Percentiles rank a stretch among this genome's conserved stretches.
Conservation (phyloP, 2,329 filamentous ascomycete genomes). For the Akanthomyces lecanii region DNA sequence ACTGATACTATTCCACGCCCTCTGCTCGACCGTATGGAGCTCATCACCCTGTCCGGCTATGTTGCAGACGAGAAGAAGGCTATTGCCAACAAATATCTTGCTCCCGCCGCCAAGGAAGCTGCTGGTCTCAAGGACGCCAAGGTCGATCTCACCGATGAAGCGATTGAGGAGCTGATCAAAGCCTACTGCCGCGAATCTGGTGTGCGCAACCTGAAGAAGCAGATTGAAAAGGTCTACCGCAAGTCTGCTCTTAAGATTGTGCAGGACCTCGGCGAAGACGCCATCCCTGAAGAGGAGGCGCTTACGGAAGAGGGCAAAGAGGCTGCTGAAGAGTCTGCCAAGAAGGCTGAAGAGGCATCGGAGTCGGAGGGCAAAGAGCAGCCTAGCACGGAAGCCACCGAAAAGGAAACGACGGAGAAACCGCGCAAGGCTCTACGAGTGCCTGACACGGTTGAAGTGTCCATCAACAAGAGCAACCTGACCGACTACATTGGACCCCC, state of each 20-base stretch:
- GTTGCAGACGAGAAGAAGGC: slow-evolving; percentile 99
- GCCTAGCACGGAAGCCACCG: slow-evolving; percentile 30
- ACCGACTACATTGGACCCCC: slow-evolving; percentile 97
- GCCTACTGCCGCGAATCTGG: slow-evolving; percentile 97
- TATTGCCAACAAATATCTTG: slow-evolving; percentile 89
- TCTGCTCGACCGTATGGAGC: slow-evolving; percentile 92
- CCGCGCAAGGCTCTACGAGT: slow-evolving; percentile 77
- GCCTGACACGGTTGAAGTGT: slow-evolving; percentile 80
- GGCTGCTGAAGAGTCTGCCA: slow-evolving; percentile 65
- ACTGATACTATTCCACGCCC: slow-evolving; percentile 95
- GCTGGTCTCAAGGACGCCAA: slow-evolving; percentile 87
- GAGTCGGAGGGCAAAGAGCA: slow-evolving; percentile 29
- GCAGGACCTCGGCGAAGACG: slow-evolving; percentile 84
- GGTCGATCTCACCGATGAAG: slow-evolving; percentile 79
- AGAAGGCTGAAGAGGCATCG: slow-evolving; percentile 61
- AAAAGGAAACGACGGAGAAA: slow-evolving; percentile 50
- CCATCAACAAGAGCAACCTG: slow-evolving; percentile 82
- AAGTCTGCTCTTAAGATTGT: slow-evolving; percentile 98
- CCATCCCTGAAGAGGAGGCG: slow-evolving; percentile 72
- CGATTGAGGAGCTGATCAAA: slow-evolving; percentile 95
- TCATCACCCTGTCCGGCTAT: slow-evolving; percentile 93
- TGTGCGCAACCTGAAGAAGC: slow-evolving; percentile 96
- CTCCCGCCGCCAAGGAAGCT: slow-evolving; percentile 89
- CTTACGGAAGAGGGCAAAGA: slow-evolving; percentile 82
- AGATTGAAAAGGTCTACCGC: slow-evolving; percentile 98